Conservation (phyloP, 345 rosid genomes). For the Eucalyptus erythrocorys region DNA sequence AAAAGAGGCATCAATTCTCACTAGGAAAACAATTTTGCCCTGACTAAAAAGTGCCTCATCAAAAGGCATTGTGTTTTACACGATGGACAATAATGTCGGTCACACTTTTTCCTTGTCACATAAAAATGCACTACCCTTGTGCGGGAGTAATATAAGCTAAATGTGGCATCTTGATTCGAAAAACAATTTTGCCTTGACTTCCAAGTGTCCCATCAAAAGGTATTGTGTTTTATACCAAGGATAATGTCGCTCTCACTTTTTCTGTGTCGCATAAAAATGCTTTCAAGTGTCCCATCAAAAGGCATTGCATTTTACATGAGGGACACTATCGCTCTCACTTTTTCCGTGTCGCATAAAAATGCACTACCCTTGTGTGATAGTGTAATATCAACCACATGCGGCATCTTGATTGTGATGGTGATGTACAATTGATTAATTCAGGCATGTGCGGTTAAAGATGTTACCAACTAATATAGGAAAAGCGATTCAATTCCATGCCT, state of each 20-base stretch:
- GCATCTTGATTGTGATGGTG: not conserved
- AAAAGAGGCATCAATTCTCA: not conserved
- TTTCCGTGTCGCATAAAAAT: not conserved
- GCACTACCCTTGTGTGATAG: no score
- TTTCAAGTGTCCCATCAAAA: no score
- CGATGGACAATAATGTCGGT: no score
- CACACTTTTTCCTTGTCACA: no score
- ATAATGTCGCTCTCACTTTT: no score
- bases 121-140: not conserved
- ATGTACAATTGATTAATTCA: not conserved
- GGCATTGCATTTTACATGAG: not conserved
- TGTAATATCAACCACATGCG: no score
- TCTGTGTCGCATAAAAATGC: no score
- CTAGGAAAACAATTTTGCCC: not conserved
- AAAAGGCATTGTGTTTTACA: not conserved
- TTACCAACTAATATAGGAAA: not conserved
- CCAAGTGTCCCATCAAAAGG: rapidly evolving
- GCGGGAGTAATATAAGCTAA: no score
- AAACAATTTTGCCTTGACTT: no score
- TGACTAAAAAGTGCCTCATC: not conserved
- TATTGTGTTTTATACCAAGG: no score
- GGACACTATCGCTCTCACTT: rapidly evolving
- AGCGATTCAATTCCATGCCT: not conserved
- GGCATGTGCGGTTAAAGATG: not conserved
- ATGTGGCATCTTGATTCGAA: no score